Conservation (phyloP, 2,329 filamentous ascomycete genomes). For the Penicillium fuscoglaucum region DNA sequence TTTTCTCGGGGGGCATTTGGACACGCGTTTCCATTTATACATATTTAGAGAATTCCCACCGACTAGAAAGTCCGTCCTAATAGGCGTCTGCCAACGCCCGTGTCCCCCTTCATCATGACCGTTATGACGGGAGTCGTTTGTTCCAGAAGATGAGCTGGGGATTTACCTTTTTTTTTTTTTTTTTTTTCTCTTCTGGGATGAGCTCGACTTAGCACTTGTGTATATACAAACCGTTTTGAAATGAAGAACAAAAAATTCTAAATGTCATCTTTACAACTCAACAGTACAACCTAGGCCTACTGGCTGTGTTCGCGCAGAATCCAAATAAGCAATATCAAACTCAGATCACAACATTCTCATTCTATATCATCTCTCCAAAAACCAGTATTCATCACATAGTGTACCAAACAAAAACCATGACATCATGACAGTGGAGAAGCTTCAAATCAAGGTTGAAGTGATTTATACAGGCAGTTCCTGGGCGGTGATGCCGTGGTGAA, state of each 20-base stretch:
- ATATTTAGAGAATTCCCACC: slow-evolving; percentile 23
- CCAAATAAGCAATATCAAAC: neutral
- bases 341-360: neutral
- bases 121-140: slow-evolving; percentile 26
- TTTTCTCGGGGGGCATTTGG: slow-evolving; percentile 8
- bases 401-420: neutral
- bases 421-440: neutral
- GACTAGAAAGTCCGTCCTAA: slow-evolving; percentile 23
- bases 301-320: neutral
- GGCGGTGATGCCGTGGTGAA: neutral
- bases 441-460: neutral
- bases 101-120: slow-evolving; percentile 21
- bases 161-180: slow-evolving; percentile 5
- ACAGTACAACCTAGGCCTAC: neutral
- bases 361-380: no score
- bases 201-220: slow-evolving; percentile 12
- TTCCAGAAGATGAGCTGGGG: slow-evolving; percentile 15
- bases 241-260: slow-evolving; percentile 16
- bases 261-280: neutral
- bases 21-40: slow-evolving; percentile 20
- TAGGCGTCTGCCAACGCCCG: slow-evolving; percentile 13
- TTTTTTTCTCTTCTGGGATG: neutral
- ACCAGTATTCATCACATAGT: neutral
- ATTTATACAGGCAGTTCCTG: neutral
- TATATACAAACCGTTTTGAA: slow-evolving; percentile 19